These are phyloP conservation scores for Diutina sp. DNA, from an alignment of 1,139 yeast genomes.

Conservation along the genomic window DNA sequence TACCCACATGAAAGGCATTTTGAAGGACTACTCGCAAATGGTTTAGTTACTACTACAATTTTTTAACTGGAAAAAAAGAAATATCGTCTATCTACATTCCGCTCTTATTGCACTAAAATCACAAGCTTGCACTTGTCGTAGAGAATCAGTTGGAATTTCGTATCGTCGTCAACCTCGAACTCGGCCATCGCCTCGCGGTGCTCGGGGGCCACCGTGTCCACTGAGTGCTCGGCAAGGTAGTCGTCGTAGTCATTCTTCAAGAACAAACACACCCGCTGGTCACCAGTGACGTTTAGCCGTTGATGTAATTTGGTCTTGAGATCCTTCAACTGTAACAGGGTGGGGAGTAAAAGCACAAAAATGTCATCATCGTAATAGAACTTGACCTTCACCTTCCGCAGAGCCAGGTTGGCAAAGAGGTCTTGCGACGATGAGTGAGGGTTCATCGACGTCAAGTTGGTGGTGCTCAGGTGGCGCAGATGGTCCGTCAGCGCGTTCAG, in stretches of 20 bases:
- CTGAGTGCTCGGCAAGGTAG: constrained; percentile 18
- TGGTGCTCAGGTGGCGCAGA: constrained; percentile 9
- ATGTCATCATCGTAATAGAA: constrained; percentile 85
- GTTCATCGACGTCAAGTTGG: constrained; percentile 12
- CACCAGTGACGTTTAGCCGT: constrained; percentile 31
- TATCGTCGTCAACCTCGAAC: constrained; percentile 29
- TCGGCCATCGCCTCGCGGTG: constrained; percentile 9
- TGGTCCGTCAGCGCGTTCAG: constrained; percentile 1
- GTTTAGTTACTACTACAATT: constrained; percentile 10
- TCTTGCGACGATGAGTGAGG: constrained; percentile 6
- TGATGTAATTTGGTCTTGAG: constrained; percentile 53
- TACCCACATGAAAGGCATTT: constrained; percentile 90
- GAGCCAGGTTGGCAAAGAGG: constrained; percentile 5
- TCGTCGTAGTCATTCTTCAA: constrained; percentile 32
- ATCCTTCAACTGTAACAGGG: constrained; percentile 45
- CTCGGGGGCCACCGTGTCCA: constrained; percentile 9
- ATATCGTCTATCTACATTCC: neutral
- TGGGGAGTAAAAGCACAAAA: constrained; percentile 71
- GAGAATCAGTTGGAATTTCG: constrained; percentile 27
- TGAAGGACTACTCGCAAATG: constrained; percentile 63
- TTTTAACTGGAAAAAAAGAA: no score
- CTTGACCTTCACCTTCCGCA: constrained; percentile 49
- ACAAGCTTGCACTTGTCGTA: constrained; percentile 35
- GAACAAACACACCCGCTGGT: constrained; percentile 10
- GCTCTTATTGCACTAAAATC: constrained; percentile 10